Evolutionary conservation across 108 stramenopile species (phyloP).

Genomic region (Nitzschia sp.): DNA sequence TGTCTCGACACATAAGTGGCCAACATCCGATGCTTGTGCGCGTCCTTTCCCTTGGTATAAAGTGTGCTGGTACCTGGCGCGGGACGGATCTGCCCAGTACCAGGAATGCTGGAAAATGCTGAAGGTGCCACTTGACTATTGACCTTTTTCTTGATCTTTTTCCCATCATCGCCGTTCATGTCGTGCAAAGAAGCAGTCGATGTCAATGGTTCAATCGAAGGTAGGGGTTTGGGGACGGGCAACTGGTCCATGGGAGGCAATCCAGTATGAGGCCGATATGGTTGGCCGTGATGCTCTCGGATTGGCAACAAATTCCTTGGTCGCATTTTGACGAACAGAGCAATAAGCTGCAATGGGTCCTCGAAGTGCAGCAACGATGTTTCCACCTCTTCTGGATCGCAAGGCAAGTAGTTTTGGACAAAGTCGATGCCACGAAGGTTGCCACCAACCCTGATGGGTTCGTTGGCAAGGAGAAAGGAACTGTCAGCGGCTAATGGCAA

Average conservation of each 20-base stretch:
- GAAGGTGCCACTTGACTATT: not conserved
- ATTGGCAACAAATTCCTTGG: not conserved
- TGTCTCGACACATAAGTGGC: constrained; percentile 22
- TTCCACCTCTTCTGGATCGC: constrained; percentile 23
- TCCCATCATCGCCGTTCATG: constrained; percentile 18
- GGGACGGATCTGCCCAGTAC: not conserved
- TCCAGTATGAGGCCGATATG: not conserved
- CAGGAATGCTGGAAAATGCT: constrained; percentile 21
- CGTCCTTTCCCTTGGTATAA: constrained; percentile 24
- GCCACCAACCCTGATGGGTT: not conserved
- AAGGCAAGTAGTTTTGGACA: constrained; percentile 7
- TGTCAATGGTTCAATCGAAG: not conserved
- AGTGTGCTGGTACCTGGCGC: not conserved
- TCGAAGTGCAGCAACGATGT: not conserved
- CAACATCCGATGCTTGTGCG: constrained; percentile 27
- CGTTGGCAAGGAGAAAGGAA: constrained; percentile 6
- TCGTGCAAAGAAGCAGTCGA: not conserved
- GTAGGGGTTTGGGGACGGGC: not conserved
- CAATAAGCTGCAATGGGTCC: constrained; percentile 14
- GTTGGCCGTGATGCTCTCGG: not conserved
- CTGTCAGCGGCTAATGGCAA: constrained; percentile 24
- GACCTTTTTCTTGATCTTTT: constrained; percentile 40
- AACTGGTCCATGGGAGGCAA: not conserved
- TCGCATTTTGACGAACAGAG: constrained; percentile 30
- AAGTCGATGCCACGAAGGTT: not conserved